phyloP scores from a whole-genome alignment of 1,284 basidiomycete genomes.

The Taiwanofungus camphoratus region DNA sequence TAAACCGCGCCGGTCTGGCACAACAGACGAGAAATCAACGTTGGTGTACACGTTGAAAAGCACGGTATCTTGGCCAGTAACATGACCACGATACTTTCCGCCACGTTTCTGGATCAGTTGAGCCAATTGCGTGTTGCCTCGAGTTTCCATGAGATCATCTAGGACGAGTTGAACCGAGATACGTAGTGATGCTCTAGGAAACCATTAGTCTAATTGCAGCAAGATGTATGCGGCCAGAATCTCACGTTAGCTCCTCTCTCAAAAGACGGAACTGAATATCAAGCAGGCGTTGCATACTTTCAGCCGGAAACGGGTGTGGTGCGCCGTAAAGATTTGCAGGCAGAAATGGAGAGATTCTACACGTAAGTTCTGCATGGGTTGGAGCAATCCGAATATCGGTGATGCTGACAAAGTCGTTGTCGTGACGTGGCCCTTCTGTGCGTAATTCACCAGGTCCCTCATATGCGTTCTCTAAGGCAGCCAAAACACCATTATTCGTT shows the following conservation, averaged over 20 bases:
- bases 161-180: slow-evolving; percentile 35
- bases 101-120: slow-evolving; percentile 22
- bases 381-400: slow-evolving; percentile 32
- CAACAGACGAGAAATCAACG: slow-evolving; percentile 19
- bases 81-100: slow-evolving; percentile 27
- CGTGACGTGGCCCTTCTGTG: slow-evolving; percentile 39
- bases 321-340: slow-evolving; percentile 36
- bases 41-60: slow-evolving; percentile 29
- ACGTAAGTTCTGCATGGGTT: slow-evolving; percentile 32
- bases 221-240: neutral
- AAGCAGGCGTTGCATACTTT: slow-evolving; percentile 29
- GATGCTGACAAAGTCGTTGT: slow-evolving; percentile 34
- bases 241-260: slow-evolving; percentile 35
- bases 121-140: slow-evolving; percentile 19
- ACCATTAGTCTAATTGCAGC: neutral
- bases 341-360: slow-evolving; percentile 25
- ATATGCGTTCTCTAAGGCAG: slow-evolving; percentile 21
- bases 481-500: slow-evolving; percentile 15
- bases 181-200: slow-evolving; percentile 43
- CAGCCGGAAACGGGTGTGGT: slow-evolving; percentile 29
- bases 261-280: slow-evolving; percentile 39
- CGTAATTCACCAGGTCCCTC: slow-evolving; percentile 30
- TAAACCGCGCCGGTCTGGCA: slow-evolving; percentile 20
- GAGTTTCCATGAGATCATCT: slow-evolving; percentile 24
- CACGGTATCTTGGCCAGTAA: slow-evolving; percentile 20